These are phyloP conservation scores for Calonectria multiphialidica DNA, from an alignment of 2,329 filamentous ascomycete genomes.

Conservation along the genomic window DNA sequence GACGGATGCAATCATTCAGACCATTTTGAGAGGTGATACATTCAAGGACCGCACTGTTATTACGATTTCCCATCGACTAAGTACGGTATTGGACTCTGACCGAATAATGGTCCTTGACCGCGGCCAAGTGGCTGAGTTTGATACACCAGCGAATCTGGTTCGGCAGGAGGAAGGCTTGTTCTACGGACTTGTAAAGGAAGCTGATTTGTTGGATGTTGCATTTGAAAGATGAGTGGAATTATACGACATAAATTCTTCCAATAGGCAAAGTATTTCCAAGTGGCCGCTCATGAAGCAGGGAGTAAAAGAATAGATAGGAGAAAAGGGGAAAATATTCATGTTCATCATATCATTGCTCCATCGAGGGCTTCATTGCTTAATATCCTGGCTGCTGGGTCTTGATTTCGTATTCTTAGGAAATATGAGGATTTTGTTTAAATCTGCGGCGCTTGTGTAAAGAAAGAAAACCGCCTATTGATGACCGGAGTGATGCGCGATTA, in stretches of 20 bases:
- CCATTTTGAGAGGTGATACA: neutral
- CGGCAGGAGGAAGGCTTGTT: neutral
- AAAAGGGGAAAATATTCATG: too few species aligned
- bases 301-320: neutral
- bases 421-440: neutral
- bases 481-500: neutral
- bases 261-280: neutral
- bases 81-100: neutral
- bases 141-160: neutral
- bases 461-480: neutral
- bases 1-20: neutral
- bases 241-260: neutral
- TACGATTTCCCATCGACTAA: conserved; percentile 7
- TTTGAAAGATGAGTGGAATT: neutral
- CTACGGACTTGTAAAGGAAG: neutral
- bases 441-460: neutral
- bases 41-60: conserved; percentile 4
- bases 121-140: neutral
- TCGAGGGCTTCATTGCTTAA: too few species aligned
- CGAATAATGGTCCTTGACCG: neutral
- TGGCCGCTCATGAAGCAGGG: too few species aligned
- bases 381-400: neutral
- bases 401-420: too few species aligned
- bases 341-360: too few species aligned
- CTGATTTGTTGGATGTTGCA: neutral